These are phyloP conservation scores for Nannochloris sp. DNA, from an alignment of 139 green algal genomes.

Conservation along the genomic window DNA sequence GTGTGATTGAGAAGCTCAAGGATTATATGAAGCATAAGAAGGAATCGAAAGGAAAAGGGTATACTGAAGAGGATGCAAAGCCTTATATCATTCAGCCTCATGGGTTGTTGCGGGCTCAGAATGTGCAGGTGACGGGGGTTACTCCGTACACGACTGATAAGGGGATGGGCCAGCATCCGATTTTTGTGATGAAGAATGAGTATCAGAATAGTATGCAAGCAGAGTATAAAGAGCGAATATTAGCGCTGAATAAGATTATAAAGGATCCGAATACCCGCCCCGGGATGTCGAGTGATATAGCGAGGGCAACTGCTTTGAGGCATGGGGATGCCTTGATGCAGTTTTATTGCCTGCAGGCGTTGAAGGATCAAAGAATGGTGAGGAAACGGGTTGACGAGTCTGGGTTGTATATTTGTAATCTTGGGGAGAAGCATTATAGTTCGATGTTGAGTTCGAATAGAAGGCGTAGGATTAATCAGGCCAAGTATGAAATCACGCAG, in stretches of 20 bases:
- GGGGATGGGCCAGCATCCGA: too few species aligned
- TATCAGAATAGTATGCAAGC: too few species aligned
- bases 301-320: too few species aligned
- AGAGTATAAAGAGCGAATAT: too few species aligned
- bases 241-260: too few species aligned
- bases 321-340: conserved; percentile 13
- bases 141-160: too few species aligned
- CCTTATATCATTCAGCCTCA: too few species aligned
- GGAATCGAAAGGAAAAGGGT: background rate
- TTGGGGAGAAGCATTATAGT: conserved; percentile 70
- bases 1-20: background rate
- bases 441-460: conserved; percentile 45
- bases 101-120: too few species aligned
- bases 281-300: too few species aligned
- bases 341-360: conserved; percentile 26
- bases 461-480: conserved; percentile 32
- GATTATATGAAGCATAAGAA: background rate
- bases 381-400: conserved; percentile 25
- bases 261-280: too few species aligned
- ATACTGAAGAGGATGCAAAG: background rate
- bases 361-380: conserved; percentile 27
- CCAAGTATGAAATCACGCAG: conserved; percentile 30
- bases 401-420: conserved; percentile 51
- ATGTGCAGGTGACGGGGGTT: too few species aligned
- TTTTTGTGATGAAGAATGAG: too few species aligned